phyloP scores from a whole-genome alignment of 148 eudicot genomes.

The Vaccinium corymbosum region DNA sequence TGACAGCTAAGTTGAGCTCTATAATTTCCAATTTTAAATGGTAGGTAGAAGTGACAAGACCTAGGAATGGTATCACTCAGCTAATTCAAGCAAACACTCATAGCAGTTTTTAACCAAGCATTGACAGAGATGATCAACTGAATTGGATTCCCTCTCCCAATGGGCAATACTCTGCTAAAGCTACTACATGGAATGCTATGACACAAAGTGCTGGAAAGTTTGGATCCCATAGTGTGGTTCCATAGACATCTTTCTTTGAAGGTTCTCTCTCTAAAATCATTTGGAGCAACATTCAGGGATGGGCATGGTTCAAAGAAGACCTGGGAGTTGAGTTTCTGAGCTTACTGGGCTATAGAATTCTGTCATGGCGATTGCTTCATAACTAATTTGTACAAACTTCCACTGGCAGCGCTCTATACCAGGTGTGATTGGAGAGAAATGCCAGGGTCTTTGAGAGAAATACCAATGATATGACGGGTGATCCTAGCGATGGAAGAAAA shows the following conservation, averaged over 20 bases:
- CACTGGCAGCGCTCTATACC: background rate
- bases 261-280: background rate
- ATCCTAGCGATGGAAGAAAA: background rate
- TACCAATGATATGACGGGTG: background rate
- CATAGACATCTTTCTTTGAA: background rate
- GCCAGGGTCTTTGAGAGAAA: background rate
- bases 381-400: background rate
- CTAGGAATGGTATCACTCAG: too few relatives aligned
- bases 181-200: too few relatives aligned
- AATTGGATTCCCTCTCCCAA: background rate
- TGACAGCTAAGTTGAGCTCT: background rate
- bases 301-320: background rate
- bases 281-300: background rate
- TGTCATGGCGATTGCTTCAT: background rate
- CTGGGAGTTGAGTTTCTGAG: background rate
- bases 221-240: background rate
- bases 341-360: background rate
- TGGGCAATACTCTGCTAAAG: background rate
- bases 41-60: background rate
- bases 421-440: background rate
- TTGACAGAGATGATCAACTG: background rate
- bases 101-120: background rate
- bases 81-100: background rate
- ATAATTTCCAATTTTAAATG: background rate
- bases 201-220: too few relatives aligned